Base-by-base conservation (phyloP, 306 rosid species). In the Gastrolobium villosum region DNA sequence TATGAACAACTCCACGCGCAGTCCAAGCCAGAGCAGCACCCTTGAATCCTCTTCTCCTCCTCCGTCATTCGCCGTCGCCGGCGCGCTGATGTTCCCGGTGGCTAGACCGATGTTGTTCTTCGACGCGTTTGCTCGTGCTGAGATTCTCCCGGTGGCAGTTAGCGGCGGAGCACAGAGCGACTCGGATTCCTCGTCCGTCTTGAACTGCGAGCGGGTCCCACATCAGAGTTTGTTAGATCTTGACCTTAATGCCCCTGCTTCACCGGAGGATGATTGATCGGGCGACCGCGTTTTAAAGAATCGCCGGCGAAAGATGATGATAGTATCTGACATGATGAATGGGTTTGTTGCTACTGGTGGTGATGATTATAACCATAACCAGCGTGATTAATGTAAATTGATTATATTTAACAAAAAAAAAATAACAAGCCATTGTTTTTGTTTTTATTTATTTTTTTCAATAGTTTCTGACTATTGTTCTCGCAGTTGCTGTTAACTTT, bases 21-120 rank as follows among this genome's bases (percentile, higher is more conserved):
- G 91, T 43, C 92, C 89, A 0, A 83, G 96, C 81, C 88, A 90
- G 85, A 77, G 87, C 81, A 88, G 92, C 85, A 85, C 92, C 15
- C 66, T 88, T 0, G 92, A 88, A 13, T 80, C 86, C 1, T 60
- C 81, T 0, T 68, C 78, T 6, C 75, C 72, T 28, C 83, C 83
- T 11, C 86, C 87, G 5, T 80, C 84, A 14, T 60, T 13, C 40
- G 26, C 85, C 1, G 46, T 70, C 45, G 26, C 14, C 15, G 74
- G 74, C 4, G 46, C 75, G 5, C 49, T 40, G 8, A 82, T 80
- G 1, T 54, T 80, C 2, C 70, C 85, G 0, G 49, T 57, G 15
- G 74, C 81, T 5, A 87, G 86, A 0, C 90, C 97, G 0, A 37
- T 84, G 4, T 49, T 66, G 45, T 89, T 82, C 77, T 87, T 87